Conservation (phyloP, 2,329 filamentous ascomycete genomes). For the Fusarium sp. region DNA sequence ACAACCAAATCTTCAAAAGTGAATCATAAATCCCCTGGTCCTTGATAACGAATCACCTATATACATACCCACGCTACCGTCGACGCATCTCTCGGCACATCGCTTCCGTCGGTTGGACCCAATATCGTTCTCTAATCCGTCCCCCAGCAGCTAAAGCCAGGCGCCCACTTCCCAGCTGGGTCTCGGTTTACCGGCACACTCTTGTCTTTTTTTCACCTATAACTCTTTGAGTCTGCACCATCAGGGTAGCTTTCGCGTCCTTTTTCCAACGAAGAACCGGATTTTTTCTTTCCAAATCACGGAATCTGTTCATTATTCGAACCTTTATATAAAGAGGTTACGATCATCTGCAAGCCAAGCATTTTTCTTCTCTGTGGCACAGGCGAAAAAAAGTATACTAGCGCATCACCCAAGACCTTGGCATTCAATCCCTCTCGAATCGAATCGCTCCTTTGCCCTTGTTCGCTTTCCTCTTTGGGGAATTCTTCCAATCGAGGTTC, state of each 20-base stretch:
- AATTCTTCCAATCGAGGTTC: constrained; percentile 26
- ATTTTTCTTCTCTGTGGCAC: constrained; percentile 2
- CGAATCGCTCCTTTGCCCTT: constrained; percentile 30
- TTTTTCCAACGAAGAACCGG: neutral
- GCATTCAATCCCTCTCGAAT: constrained; percentile 30
- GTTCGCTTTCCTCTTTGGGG: constrained; percentile 34
- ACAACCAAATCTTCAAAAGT: neutral
- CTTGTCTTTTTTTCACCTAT: constrained; percentile 16
- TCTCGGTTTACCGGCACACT: constrained; percentile 14
- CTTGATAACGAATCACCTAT: constrained; percentile 15
- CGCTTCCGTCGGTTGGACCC: constrained; percentile 26
- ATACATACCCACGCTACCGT: constrained; percentile 26
- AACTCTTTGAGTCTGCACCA: constrained; percentile 28
- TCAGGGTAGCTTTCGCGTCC: constrained; percentile 29
- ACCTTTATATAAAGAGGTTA: neutral
- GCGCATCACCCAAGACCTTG: constrained; percentile 27
- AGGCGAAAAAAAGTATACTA: constrained; percentile 6
- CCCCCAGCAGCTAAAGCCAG: constrained; percentile 27
- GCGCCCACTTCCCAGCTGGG: neutral
- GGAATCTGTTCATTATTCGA: neutral
- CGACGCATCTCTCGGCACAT: constrained; percentile 39
- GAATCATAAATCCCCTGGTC: constrained; percentile 4
- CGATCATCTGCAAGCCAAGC: constrained; percentile 16
- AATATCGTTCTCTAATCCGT: constrained; percentile 19
- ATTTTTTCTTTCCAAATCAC: neutral